These are phyloP conservation scores for Thermothelomyces thermophilus DNA, from an alignment of 2,329 filamentous ascomycete genomes.

Conservation along the genomic window DNA sequence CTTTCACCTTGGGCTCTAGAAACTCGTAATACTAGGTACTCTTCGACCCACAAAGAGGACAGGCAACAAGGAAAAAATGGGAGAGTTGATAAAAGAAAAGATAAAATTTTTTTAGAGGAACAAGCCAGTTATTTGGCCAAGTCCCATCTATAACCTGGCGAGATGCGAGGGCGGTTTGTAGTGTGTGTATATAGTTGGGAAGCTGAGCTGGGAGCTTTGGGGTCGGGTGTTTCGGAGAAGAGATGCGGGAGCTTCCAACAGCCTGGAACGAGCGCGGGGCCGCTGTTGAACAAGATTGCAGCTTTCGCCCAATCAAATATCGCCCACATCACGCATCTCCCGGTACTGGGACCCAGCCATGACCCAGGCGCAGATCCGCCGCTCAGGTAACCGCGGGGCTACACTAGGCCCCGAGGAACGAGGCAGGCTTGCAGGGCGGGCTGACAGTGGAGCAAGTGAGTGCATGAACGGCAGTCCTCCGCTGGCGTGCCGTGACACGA, in stretches of 20 bases:
- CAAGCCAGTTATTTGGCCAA: no score
- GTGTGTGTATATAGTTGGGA: no score
- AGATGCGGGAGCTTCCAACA: background rate
- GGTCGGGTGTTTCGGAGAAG: no score
- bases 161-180: no score
- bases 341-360: background rate
- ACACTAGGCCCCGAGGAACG: background rate
- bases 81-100: background rate
- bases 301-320: background rate
- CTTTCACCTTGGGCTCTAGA: no score
- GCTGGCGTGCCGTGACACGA: background rate
- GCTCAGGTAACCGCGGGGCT: background rate
- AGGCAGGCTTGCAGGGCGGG: no score
- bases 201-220: background rate
- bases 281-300: background rate
- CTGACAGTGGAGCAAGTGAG: no score
- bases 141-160: no score
- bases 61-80: background rate
- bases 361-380: background rate
- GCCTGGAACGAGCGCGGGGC: background rate
- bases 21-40: no score
- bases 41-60: no score
- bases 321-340: background rate
- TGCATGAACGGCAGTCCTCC: constrained; percentile 5
- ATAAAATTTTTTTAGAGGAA: no score